These are phyloP conservation scores for Hypoxylon sp. DNA, from an alignment of 2,329 filamentous ascomycete genomes.

Conservation along the genomic window DNA sequence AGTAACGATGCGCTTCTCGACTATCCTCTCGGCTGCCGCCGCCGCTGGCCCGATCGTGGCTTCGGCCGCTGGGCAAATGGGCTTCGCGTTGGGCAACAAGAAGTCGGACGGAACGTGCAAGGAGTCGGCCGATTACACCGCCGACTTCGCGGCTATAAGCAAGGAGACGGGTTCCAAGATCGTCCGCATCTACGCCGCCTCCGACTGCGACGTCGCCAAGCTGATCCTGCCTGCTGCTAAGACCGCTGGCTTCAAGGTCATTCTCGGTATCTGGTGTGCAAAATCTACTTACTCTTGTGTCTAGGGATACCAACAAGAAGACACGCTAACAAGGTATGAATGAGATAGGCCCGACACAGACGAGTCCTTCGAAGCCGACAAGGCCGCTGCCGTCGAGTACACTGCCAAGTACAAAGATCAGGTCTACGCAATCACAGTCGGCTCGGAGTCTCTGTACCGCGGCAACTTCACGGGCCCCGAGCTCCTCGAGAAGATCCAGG, in stretches of 20 bases:
- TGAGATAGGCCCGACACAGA: conserved; percentile 63
- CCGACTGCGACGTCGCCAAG: conserved; percentile 75
- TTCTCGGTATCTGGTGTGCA: conserved; percentile 75
- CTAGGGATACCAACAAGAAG: neutral
- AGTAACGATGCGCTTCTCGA: conserved; percentile 59
- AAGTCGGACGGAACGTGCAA: conserved; percentile 74
- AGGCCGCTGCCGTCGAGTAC: conserved; percentile 62
- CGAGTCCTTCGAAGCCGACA: conserved; percentile 73
- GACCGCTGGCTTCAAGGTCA: conserved; percentile 74
- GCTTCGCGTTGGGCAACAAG: conserved; percentile 78
- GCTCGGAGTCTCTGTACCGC: conserved; percentile 79
- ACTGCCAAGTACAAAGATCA: conserved; percentile 67
- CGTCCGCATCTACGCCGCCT: conserved; percentile 77
- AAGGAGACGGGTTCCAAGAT: conserved; percentile 65
- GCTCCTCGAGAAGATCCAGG: conserved; percentile 73
- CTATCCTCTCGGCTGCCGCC: conserved; percentile 50
- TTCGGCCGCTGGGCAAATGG: conserved; percentile 63
- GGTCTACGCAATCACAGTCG: conserved; percentile 78
- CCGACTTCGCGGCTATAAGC: conserved; percentile 75
- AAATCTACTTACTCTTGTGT: neutral
- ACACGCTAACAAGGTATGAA: conserved; percentile 3
- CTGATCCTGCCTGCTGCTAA: conserved; percentile 77
- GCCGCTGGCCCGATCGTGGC: conserved; percentile 55
- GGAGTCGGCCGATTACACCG: conserved; percentile 71
- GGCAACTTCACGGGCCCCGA: conserved; percentile 74